Base-by-base conservation (phyloP, 345 rosid species). In the Eucalyptus cloeziana region DNA sequence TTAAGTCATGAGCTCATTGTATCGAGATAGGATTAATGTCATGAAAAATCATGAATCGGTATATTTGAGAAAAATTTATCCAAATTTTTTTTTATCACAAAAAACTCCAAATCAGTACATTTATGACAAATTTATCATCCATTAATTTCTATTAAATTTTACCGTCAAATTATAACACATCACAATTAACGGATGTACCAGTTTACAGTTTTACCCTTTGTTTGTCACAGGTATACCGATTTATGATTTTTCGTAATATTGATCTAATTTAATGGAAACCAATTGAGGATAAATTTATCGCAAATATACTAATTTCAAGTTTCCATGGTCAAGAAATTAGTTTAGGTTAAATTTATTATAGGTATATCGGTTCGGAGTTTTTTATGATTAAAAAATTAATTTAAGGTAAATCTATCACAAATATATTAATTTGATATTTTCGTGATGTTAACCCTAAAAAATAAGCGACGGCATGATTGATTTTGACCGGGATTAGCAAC, bases 71-170 rank as follows among this genome's bases (percentile, higher is more conserved):
- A 19, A 7, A 52, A 1, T 7, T 19, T 52, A 52, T 19, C 2
- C 4, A 52, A 3, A 7, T 7, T 52, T 52, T 19, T 7, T 50
- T 52, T 19, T 52, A 52, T 52, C 25, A 52, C 1, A 19, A 19
- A 52, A 52, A 52, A 7, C 2, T 52, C 1, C 0, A 52, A 52
- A 52, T 0, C 0, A 19, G 0, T 52, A 52, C 0, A 52, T 52
- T 52, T 52, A 19, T 52, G 0, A 52, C 4, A 52, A 52, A 52
- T 52, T 52, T 52, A 52, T 52, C 58, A 0, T 52, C 0, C 2
- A 7, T 52, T 1, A 52, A 0, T 52, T 19, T 52, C 0, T 1
- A 52, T 7, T 52, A 19, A 52, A 52, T 52, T 52, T 52, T 7
- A 52, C 2, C 1, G 0, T 52, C 2, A 52, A 52, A 52, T 52